Evolutionary conservation across 2,329 filamentous ascomycete genomes (phyloP).

Genomic region (Aspergillus novofumigatus): DNA sequence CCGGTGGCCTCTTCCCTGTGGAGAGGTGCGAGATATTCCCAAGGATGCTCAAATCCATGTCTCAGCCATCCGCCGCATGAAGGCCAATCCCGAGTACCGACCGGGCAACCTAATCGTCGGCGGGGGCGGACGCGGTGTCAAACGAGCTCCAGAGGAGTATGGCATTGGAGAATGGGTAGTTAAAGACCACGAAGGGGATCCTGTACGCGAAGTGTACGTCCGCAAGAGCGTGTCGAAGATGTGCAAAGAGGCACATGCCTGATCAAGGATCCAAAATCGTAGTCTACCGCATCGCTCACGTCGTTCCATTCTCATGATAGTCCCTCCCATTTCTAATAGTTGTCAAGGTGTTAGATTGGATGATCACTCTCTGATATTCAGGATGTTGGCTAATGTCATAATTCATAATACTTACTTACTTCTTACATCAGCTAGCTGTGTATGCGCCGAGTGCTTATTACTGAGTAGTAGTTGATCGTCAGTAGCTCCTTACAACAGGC

Average conservation of each 20-base stretch:
- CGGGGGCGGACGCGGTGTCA: constrained; percentile 68
- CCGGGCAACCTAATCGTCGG: constrained; percentile 78
- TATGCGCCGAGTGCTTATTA: not conserved
- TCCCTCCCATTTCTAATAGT: too few species aligned
- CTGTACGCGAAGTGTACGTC: constrained; percentile 65
- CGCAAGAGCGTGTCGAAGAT: constrained; percentile 36
- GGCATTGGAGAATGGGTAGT: constrained; percentile 72
- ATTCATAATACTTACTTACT: not conserved
- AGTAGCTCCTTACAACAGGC: too few species aligned
- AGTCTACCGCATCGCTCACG: not conserved
- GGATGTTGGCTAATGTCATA: too few species aligned
- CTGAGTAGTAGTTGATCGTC: not conserved
- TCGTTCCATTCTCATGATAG: not conserved
- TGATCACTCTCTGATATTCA: not conserved
- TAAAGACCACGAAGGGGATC: constrained; percentile 60
- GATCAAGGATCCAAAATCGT: not conserved
- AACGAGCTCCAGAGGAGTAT: constrained; percentile 55
- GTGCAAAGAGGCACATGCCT: constrained; percentile 22
- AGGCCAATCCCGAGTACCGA: constrained; percentile 59
- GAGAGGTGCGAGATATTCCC: constrained; percentile 74
- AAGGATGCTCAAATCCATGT: constrained; percentile 66
- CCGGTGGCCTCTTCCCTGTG: constrained; percentile 71
- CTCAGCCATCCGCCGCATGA: constrained; percentile 69
- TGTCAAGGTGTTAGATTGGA: too few species aligned
- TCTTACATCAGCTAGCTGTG: not conserved